A percentile compares a stretch with the other conserved stretches of the same genome.
Conservation (phyloP, 495 filamentous ascomycete species). For the Chaetomium tenue region DNA sequence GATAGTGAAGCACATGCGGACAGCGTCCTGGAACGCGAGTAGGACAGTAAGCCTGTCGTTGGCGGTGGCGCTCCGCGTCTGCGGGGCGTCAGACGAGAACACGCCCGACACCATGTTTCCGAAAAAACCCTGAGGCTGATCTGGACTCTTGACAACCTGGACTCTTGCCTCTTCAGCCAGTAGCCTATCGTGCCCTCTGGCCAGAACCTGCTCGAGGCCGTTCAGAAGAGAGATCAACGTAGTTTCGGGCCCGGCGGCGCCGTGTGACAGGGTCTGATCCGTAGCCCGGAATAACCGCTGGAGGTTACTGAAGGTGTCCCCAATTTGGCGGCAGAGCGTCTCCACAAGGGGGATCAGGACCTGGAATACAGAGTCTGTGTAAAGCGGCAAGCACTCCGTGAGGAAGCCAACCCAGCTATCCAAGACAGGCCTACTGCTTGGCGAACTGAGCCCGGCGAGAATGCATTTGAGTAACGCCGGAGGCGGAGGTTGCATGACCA, state of each 20-base stretch:
- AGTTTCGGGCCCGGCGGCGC: conserved; percentile 55
- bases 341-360: conserved; percentile 86
- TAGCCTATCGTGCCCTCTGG: conserved; percentile 80
- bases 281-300: conserved; percentile 53
- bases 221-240: conserved; percentile 77
- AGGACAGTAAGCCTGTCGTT: conserved; percentile 92
- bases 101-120: conserved; percentile 96
- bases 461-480: conserved; percentile 77
- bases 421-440: conserved; percentile 70
- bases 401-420: conserved; percentile 90
- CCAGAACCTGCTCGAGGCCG: conserved; percentile 85
- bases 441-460: conserved; percentile 73
- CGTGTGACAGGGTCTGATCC: conserved; percentile 32
- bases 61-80: conserved; percentile 72
- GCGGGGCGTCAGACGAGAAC: conserved; percentile 74
- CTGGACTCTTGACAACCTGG: conserved; percentile 68
- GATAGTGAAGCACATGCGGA: conserved; percentile 84
- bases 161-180: conserved; percentile 69
- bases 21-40: conserved; percentile 94
- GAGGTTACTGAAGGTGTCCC: conserved; percentile 62
- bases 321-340: conserved; percentile 77
- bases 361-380: conserved; percentile 80
- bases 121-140: conserved; percentile 88
- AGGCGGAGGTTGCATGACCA: conserved; percentile 57
- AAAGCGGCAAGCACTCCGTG: conserved; percentile 78